These are phyloP conservation scores for Lactifluus piperatus DNA, from an alignment of 768 basidiomycete species.

Conservation along the genomic window DNA sequence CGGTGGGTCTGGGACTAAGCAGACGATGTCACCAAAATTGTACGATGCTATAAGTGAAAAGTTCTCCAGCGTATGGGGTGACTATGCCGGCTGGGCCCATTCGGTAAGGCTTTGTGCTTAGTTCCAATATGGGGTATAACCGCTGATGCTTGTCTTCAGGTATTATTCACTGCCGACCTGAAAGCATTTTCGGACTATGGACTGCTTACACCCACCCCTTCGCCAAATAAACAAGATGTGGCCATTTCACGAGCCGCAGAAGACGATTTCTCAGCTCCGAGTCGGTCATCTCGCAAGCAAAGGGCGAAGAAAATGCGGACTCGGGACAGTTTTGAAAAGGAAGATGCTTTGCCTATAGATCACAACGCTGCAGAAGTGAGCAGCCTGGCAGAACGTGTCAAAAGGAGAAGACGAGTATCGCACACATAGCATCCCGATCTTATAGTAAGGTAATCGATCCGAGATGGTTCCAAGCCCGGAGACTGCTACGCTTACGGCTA, in stretches of 20 bases:
- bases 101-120: slow-evolving; percentile 39
- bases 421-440: not conserved
- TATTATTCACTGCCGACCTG: slow-evolving; percentile 68
- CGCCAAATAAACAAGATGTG: not conserved
- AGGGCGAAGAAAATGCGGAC: not conserved
- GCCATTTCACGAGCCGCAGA: not conserved
- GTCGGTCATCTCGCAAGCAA: not conserved
- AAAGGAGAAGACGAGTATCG: slow-evolving; percentile 6
- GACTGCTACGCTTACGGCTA: not conserved
- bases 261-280: not conserved
- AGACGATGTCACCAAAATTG: slow-evolving; percentile 63
- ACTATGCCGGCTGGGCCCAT: slow-evolving; percentile 88
- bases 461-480: not conserved
- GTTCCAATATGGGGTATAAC: not conserved
- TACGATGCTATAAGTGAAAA: slow-evolving; percentile 64
- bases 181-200: slow-evolving; percentile 59
- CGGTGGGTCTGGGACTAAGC: slow-evolving; percentile 38
- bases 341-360: not conserved
- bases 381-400: slow-evolving; percentile 11
- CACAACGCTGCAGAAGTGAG: not conserved
- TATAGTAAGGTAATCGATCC: not conserved
- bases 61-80: slow-evolving; percentile 64
- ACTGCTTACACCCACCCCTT: slow-evolving; percentile 25
- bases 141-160: slow-evolving; percentile 32
- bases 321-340: not conserved